Evolutionary conservation across 805 yeast species (phyloP).

Genomic region (Clavispora phyllophila): DNA sequence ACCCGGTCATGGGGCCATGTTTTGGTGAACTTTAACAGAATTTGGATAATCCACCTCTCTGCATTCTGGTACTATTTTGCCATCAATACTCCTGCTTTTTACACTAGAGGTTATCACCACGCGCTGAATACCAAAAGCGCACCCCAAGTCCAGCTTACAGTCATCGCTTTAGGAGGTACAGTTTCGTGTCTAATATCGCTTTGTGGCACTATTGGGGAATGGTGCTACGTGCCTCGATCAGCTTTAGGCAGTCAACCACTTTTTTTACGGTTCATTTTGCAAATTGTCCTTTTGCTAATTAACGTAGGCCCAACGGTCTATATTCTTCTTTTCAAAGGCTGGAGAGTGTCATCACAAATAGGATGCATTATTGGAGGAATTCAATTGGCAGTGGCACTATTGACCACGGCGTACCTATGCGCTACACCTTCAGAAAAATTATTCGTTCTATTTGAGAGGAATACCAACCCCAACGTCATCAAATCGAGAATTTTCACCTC

Average conservation of each 20-base stretch:
- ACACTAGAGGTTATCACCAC: constrained; percentile 39
- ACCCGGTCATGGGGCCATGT: constrained; percentile 48
- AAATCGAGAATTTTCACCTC: constrained; percentile 17
- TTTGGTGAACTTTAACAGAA: constrained; percentile 45
- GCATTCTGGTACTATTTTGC: constrained; percentile 50
- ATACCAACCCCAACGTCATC: constrained; percentile 4
- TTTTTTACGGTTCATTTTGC: constrained; percentile 10
- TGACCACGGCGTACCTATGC: constrained; percentile 26
- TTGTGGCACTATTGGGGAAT: constrained; percentile 22
- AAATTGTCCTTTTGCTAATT: constrained; percentile 13
- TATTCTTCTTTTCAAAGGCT: constrained; percentile 22
- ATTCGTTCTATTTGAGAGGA: constrained; percentile 10
- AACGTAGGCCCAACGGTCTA: constrained; percentile 28
- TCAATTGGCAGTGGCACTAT: constrained; percentile 25
- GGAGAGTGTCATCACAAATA: constrained; percentile 18
- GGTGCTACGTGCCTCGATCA: constrained; percentile 21
- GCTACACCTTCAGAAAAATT: constrained; percentile 21
- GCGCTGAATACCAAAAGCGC: constrained; percentile 41
- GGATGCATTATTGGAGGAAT: constrained; percentile 20
- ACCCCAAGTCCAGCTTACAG: constrained; percentile 38
- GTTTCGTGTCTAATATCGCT: constrained; percentile 31
- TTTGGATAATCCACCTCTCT: constrained; percentile 49
- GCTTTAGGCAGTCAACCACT: constrained; percentile 19
- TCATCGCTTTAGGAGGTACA: constrained; percentile 43
- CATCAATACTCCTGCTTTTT: constrained; percentile 46